Percentiles rank a stretch among this genome's conserved stretches.
These are phyloP conservation scores for Neurospora sublineolata DNA, from an alignment of 495 filamentous ascomycete species.

Conservation along the genomic window DNA sequence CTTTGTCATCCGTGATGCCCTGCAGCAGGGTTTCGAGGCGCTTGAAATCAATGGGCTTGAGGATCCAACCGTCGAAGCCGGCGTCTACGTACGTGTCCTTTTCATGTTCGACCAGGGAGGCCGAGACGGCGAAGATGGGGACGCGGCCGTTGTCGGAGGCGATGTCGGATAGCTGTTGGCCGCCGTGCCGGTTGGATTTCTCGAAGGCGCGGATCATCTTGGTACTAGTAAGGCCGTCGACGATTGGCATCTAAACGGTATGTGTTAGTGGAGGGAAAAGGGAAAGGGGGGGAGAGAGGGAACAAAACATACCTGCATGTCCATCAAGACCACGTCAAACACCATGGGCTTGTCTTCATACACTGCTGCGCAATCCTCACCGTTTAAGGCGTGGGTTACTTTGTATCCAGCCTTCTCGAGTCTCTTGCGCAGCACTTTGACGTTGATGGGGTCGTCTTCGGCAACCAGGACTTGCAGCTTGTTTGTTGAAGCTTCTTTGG, in stretches of 20 bases:
- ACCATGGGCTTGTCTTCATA: constrained; percentile 46
- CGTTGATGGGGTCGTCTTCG: constrained; percentile 90
- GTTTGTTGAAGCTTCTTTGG: not conserved
- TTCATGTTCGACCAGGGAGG: constrained; percentile 65
- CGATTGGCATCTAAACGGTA: constrained; percentile 70
- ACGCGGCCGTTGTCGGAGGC: constrained; percentile 44
- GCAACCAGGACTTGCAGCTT: constrained; percentile 65
- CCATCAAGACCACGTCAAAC: constrained; percentile 91
- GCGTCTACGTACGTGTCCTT: constrained; percentile 59
- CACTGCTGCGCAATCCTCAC: constrained; percentile 68
- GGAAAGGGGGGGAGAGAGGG: not conserved
- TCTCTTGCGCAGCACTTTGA: constrained; percentile 74
- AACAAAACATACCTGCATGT: constrained; percentile 62
- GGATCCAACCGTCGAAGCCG: constrained; percentile 86
- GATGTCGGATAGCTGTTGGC: constrained; percentile 33
- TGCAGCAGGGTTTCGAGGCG: constrained; percentile 48
- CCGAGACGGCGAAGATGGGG: constrained; percentile 85
- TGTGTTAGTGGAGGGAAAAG: not conserved
- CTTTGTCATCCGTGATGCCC: constrained; percentile 42
- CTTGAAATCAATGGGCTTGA: constrained; percentile 66
- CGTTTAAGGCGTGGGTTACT: constrained; percentile 66
- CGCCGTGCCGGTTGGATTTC: constrained; percentile 20
- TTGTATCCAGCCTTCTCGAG: constrained; percentile 69
- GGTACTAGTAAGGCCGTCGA: constrained; percentile 74
- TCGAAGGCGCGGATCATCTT: constrained; percentile 73